These are phyloP conservation scores for Fusarium sp. DNA, from an alignment of 2,329 filamentous ascomycete species.

Conservation along the genomic window DNA sequence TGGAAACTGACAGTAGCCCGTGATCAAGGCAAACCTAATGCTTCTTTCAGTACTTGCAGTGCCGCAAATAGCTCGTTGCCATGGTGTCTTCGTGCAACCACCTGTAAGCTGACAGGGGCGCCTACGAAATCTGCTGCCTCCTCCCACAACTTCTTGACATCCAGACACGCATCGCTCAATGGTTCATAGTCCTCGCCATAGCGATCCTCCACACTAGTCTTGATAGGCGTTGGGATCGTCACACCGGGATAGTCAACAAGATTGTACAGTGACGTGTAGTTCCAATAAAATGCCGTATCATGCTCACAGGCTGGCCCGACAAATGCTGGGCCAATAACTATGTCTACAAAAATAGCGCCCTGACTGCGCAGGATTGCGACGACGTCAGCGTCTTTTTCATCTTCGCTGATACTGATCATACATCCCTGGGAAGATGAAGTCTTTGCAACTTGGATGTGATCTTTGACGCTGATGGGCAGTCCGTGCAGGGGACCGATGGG, in stretches of 20 bases:
- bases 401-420: constrained; percentile 21
- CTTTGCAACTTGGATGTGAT: constrained; percentile 35
- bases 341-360: constrained; percentile 68
- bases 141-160: constrained; percentile 51
- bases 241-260: constrained; percentile 54
- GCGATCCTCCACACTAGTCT: constrained; percentile 47
- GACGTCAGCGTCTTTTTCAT: constrained; percentile 46
- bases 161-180: constrained; percentile 48
- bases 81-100: constrained; percentile 51
- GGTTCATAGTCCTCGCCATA: constrained; percentile 43
- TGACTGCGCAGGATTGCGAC: constrained; percentile 68
- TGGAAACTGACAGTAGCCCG: no score
- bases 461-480: constrained; percentile 39
- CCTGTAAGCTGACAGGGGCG: constrained; percentile 51
- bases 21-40: constrained; percentile 1
- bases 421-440: constrained; percentile 23
- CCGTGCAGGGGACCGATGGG: no score
- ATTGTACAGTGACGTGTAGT: constrained; percentile 55
- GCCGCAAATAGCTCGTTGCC: constrained; percentile 53
- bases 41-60: constrained; percentile 37
- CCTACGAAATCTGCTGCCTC: constrained; percentile 50
- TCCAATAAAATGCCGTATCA: constrained; percentile 54
- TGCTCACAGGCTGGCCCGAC: constrained; percentile 54
- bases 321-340: constrained; percentile 53
- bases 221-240: constrained; percentile 44